These are phyloP conservation scores for Mimosa bimucronata DNA, from an alignment of 306 rosid genomes.

Conservation along the genomic window DNA sequence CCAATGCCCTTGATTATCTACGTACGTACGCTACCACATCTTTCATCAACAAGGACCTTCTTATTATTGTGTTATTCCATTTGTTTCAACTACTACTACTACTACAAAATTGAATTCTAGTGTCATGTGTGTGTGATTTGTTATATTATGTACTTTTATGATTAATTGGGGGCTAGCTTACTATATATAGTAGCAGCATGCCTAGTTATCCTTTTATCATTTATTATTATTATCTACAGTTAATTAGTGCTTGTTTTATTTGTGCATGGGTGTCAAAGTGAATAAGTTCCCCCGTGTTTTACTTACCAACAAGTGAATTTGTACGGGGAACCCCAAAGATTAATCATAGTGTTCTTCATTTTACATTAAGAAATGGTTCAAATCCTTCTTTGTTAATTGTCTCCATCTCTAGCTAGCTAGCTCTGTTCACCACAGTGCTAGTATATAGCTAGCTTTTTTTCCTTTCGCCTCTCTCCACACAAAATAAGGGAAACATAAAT, in stretches of 20 bases:
- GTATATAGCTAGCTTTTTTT: neutral
- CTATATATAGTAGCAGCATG: neutral
- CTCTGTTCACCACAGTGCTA: no score
- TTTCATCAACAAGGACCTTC: neutral
- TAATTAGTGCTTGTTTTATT: neutral
- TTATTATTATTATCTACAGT: neutral
- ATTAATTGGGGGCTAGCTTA: neutral
- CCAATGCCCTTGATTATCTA: conserved; percentile 44
- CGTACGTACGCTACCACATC: neutral
- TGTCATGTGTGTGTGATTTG: neutral
- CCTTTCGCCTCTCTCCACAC: neutral
- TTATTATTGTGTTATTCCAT: neutral
- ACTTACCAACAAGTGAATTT: conserved; percentile 3
- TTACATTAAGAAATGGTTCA: neutral
- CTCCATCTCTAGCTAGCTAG: neutral
- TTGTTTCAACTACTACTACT: neutral
- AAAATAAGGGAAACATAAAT: neutral
- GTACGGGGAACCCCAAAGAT: neutral
- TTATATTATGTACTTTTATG: neutral
- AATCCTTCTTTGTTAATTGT: neutral
- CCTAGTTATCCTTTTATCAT: neutral
- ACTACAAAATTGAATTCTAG: neutral
- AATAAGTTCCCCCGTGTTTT: conserved; percentile 16
- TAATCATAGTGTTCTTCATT: conserved; percentile 12
- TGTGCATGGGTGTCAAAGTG: neutral